These are phyloP conservation scores for Tricholoma sp. DNA, from an alignment of 768 basidiomycete genomes.

Conservation along the genomic window DNA sequence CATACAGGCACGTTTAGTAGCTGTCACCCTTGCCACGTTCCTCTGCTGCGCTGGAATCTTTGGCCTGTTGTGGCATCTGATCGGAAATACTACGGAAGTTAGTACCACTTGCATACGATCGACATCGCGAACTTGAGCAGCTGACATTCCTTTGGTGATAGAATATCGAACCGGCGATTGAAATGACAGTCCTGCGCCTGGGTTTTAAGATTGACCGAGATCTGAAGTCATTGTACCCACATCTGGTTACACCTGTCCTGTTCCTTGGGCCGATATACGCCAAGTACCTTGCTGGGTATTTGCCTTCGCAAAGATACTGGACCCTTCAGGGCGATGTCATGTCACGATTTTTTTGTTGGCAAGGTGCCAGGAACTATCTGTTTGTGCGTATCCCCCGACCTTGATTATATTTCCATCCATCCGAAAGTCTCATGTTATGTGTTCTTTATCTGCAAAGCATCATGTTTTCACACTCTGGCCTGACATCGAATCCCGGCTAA, in stretches of 20 bases:
- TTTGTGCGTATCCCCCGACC: constrained; percentile 27
- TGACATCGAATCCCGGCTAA: background rate
- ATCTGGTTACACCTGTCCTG: constrained; percentile 66
- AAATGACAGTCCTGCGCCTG: constrained; percentile 33
- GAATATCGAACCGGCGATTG: constrained; percentile 15
- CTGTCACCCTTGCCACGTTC: constrained; percentile 60
- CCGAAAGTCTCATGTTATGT: background rate
- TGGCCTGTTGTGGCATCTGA: constrained; percentile 29
- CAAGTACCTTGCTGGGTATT: constrained; percentile 33
- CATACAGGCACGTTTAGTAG: constrained; percentile 71
- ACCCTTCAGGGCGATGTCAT: constrained; percentile 33
- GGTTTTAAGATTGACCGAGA: constrained; percentile 26
- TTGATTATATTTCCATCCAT: background rate
- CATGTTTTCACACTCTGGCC: background rate
- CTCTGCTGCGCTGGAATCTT: constrained; percentile 51
- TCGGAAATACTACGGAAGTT: constrained; percentile 19
- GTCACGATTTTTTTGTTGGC: constrained; percentile 40
- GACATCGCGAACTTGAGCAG: background rate
- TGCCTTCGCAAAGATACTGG: constrained; percentile 57
- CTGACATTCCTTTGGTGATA: constrained; percentile 1
- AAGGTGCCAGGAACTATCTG: constrained; percentile 69
- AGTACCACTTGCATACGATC: constrained; percentile 1
- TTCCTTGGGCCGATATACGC: constrained; percentile 77
- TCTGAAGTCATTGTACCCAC: constrained; percentile 30
- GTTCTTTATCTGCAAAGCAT: background rate